These are phyloP conservation scores for Thraustotheca clavata DNA, from an alignment of 352 stramenopile species.

Conservation along the genomic window DNA sequence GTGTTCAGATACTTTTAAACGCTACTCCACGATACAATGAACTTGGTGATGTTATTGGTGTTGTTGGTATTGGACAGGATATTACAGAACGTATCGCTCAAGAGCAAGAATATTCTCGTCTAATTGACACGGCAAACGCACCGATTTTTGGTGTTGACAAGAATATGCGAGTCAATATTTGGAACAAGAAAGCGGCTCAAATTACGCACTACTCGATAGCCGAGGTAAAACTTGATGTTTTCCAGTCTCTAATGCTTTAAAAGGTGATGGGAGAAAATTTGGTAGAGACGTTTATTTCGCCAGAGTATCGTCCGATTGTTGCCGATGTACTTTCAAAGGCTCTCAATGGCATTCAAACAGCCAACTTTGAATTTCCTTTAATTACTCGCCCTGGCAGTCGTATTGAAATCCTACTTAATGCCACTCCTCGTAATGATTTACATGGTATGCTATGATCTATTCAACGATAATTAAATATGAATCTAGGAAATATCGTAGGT, in stretches of 20 bases:
- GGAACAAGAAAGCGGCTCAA: constrained; percentile 84
- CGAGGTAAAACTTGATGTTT: constrained; percentile 76
- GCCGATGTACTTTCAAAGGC: constrained; percentile 65
- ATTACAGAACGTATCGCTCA: constrained; percentile 80
- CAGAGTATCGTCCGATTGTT: constrained; percentile 56
- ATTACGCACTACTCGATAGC: constrained; percentile 83
- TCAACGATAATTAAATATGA: not conserved
- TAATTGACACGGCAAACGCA: constrained; percentile 24
- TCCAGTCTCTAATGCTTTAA: constrained; percentile 63
- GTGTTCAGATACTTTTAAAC: constrained; percentile 62
- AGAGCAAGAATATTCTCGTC: constrained; percentile 77
- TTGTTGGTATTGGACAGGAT: constrained; percentile 82
- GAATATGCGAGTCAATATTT: constrained; percentile 82
- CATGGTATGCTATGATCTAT: constrained; percentile 25
- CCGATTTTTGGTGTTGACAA: constrained; percentile 44
- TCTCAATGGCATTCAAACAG: constrained; percentile 60
- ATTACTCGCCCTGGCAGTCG: constrained; percentile 52
- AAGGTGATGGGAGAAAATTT: constrained; percentile 79
- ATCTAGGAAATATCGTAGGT: constrained; percentile 56
- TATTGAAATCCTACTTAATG: constrained; percentile 71
- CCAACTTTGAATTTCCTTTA: constrained; percentile 86
- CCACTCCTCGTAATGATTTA: constrained; percentile 53
- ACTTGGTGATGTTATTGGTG: constrained; percentile 60
- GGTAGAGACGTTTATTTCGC: constrained; percentile 78
- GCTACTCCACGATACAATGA: constrained; percentile 56